Evolutionary conservation across 1,139 yeast species (phyloP), one percentile per base, ranked within the genome.

Genomic region (Hemisphaericaspora lyxosophila): DNA sequence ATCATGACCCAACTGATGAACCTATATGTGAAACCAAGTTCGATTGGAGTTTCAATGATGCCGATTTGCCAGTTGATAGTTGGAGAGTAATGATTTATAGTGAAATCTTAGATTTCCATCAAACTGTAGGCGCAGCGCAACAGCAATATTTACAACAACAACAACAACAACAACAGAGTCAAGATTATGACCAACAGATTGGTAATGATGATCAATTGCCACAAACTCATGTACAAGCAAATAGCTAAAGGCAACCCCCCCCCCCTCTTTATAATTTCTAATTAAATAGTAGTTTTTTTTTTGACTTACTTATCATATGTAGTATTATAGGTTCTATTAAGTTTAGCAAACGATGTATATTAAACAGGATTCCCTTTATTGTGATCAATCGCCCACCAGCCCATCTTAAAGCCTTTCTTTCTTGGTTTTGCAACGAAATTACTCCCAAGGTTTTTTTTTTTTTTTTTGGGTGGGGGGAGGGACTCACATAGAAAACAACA

Each of bases 31-130:
- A 83, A 37, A 86, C 83, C 47, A 86, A 86, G 60, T 92, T 92
- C 54, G 98, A 92, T 65, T 92, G 99, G 99, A 85, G 95, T 55
- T 92, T 92, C 64, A 92, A 92, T 60, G 97, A 94, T 55, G 97
- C 97, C 0, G 98, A 92, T 63, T 74, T 92, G 53, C 97, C 98
- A 1, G 95, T 92, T 16, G 97, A 92, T 57, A 88, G 96, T 9
- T 92, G 98, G 98, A 82, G 96, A 66, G 96, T 90, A 20, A 92
- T 92, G 98, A 92, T 92, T 96, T 92, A 92, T 64, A 85, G 95
- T 36, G 98, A 92, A 65, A 92, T 92, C 46, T 73, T 92, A 49
- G 97, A 90, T 61, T 92, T 90, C 75, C 98, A 92, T 65, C 88
- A 85, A 57, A 45, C 45, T 8, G 36, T 43, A 23, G 31, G 32